Base-by-base conservation (phyloP, 805 yeast species). In the Metschnikowia baotianmanensis region DNA sequence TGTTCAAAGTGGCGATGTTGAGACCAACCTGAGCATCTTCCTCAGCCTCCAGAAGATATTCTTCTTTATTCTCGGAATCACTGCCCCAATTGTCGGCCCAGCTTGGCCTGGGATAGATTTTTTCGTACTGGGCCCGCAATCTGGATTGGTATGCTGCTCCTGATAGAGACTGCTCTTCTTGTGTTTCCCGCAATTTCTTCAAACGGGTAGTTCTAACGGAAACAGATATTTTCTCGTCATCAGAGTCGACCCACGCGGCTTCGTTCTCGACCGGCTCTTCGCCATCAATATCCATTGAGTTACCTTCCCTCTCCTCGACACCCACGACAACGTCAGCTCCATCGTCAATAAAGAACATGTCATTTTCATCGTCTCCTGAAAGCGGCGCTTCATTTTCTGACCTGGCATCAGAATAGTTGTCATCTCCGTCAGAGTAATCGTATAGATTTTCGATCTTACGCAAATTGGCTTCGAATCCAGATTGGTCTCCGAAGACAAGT, bases 401-500 rank as follows among this genome's bases (percentile, higher is more conserved):
- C 5, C 8, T 11, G 8, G 13, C 12, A 11, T 23, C 34, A 15
- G 20, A 32, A 5, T 19, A 36, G 1, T 34, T 45, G 25, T 63
- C 71, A 13, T 71, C 77, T 22, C 25, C 44, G 31, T 69, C 65
- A 7, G 70, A 67, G 46, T 67, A 66, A 26, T 71, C 73, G 51
- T 68, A 77, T 28, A 81, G 65, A 46, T 81, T 73, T 50, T 82
- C 87, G 36, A 80, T 65, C 43, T 75, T 73, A 41, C 74, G 79
- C 56, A 87, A 68, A 45, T 81, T 83, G 23, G 62, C 57, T 53
- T 81, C 86, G 65, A 85, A 83, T 22, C 91, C 84, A 40, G 79
- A 84, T 3, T 73, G 52, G 58, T 93, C 98, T 12, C 99, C 98
- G 64, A 93, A 90, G 4, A 93, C 96, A 11, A 87, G 71, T 59